A percentile compares a stretch with the other conserved stretches of the same genome.
Conservation (phyloP, 352 stramenopile species). For the Phytophthora meadii region DNA sequence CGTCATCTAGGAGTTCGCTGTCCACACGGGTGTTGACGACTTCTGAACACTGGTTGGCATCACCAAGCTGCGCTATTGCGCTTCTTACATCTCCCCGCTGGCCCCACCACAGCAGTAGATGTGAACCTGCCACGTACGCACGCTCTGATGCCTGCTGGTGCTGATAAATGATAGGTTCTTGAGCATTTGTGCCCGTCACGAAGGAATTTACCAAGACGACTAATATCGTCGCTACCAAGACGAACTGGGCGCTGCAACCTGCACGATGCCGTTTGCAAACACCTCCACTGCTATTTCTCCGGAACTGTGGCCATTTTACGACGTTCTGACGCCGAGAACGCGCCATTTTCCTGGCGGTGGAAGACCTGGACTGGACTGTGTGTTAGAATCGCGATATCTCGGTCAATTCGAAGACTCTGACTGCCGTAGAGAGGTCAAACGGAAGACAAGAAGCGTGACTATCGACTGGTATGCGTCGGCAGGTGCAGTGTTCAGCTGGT, state of each 20-base stretch:
- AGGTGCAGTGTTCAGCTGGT: slow-evolving; percentile 2
- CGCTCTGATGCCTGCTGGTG: background rate
- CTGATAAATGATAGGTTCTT: slow-evolving; percentile 22
- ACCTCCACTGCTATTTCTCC: slow-evolving; percentile 1
- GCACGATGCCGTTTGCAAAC: slow-evolving; percentile 3
- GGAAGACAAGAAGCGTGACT: slow-evolving; percentile 3
- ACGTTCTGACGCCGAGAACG: slow-evolving; percentile 11
- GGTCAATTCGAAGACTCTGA: slow-evolving; percentile 10
- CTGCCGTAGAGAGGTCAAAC: background rate
- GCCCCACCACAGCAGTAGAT: slow-evolving; percentile 23
- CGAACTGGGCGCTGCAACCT: slow-evolving; percentile 4
- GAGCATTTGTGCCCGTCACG: background rate
- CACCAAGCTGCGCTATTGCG: slow-evolving; percentile 23
- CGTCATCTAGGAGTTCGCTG: slow-evolving; percentile 27
- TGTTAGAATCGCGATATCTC: slow-evolving; percentile 21
- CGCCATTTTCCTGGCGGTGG: slow-evolving; percentile 14
- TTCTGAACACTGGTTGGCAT: slow-evolving; percentile 39
- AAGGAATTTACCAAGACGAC: slow-evolving; percentile 1
- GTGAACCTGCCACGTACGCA: slow-evolving; percentile 24
- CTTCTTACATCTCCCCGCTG: slow-evolving; percentile 21
- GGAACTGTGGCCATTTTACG: background rate
- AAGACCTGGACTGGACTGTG: background rate
- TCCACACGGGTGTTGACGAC: slow-evolving; percentile 34
- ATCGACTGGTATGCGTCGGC: background rate
- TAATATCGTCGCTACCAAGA: slow-evolving; percentile 22